phyloP scores from a whole-genome alignment of 2,329 filamentous ascomycete species.

The Biscogniauxia sp. region DNA sequence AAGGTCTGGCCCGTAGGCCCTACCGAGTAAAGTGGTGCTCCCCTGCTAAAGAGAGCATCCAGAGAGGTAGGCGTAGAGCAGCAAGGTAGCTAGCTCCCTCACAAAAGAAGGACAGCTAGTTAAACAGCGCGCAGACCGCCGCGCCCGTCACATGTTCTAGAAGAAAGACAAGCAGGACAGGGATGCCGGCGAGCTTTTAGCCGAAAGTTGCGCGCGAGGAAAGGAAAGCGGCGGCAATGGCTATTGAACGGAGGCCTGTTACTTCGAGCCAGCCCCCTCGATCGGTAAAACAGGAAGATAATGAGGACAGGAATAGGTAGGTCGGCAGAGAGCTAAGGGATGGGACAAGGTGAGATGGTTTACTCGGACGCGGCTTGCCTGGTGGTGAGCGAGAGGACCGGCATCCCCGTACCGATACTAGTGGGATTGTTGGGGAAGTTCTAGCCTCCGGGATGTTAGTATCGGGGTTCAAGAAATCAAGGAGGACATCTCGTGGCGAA shows the following conservation, averaged over 20 bases:
- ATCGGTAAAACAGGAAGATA: too few relatives aligned
- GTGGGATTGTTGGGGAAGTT: background rate
- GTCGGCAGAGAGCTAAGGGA: too few relatives aligned
- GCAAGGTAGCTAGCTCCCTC: too few relatives aligned
- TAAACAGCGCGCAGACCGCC: background rate
- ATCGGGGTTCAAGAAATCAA: background rate
- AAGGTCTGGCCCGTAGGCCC: too few relatives aligned
- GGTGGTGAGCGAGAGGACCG: background rate
- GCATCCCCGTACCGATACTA: background rate
- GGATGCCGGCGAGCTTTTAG: slow-evolving; percentile 59
- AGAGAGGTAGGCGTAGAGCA: too few relatives aligned
- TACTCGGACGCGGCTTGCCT: background rate
- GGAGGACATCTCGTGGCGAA: background rate
- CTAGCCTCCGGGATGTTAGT: background rate
- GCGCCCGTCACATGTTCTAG: slow-evolving; percentile 59
- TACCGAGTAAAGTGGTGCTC: too few relatives aligned
- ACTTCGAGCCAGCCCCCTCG: too few relatives aligned
- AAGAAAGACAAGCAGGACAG: slow-evolving; percentile 68
- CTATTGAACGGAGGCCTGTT: too few relatives aligned
- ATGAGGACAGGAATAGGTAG: too few relatives aligned
- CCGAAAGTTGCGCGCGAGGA: slow-evolving; percentile 64
- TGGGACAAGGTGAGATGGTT: too few relatives aligned
- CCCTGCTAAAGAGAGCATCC: too few relatives aligned
- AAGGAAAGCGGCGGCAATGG: too few relatives aligned
- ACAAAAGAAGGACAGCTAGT: background rate